Conservation (phyloP, 257 asterid species). For the Lantana camara region DNA sequence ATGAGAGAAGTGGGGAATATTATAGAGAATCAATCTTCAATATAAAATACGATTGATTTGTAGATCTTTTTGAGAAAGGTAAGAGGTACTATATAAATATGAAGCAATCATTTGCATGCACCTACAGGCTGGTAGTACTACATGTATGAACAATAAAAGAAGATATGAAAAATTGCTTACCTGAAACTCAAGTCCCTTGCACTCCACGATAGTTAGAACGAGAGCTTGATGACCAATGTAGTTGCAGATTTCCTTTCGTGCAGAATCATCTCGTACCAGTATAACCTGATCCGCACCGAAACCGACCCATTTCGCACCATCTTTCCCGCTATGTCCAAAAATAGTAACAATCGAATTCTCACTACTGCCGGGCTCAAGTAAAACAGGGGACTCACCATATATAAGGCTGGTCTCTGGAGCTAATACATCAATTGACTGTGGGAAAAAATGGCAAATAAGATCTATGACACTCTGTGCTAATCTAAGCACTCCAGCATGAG, state of each 20-base stretch:
- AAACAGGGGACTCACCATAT: slow-evolving; percentile 66
- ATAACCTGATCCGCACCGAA: slow-evolving; percentile 78
- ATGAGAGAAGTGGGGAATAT: too few species aligned
- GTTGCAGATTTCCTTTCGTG: slow-evolving; percentile 40
- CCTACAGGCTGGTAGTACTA: too few species aligned
- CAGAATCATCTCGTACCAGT: slow-evolving; percentile 56
- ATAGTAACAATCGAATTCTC: slow-evolving; percentile 55
- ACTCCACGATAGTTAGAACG: slow-evolving; percentile 57
- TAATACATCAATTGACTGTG: slow-evolving; percentile 51
- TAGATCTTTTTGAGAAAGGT: too few species aligned
- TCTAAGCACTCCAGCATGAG: slow-evolving; percentile 67
- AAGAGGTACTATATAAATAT: too few species aligned
- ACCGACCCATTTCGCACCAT: slow-evolving; percentile 46
- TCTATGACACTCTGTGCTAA: slow-evolving; percentile 68
- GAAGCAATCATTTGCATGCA: too few species aligned
- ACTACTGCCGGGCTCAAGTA: slow-evolving; percentile 53
- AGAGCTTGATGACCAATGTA: slow-evolving; percentile 60
- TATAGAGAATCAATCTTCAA: too few species aligned
- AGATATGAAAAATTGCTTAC: slow-evolving; percentile 28
- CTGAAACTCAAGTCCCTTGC: slow-evolving; percentile 82
- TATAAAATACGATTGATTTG: too few species aligned
- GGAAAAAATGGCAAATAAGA: slow-evolving; percentile 55
- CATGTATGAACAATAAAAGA: neutral
- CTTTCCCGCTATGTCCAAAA: slow-evolving; percentile 45
- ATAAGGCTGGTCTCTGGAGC: slow-evolving; percentile 62